These are phyloP conservation scores for Penstemon newberryi DNA, from an alignment of 257 asterid species.

Conservation along the genomic window DNA sequence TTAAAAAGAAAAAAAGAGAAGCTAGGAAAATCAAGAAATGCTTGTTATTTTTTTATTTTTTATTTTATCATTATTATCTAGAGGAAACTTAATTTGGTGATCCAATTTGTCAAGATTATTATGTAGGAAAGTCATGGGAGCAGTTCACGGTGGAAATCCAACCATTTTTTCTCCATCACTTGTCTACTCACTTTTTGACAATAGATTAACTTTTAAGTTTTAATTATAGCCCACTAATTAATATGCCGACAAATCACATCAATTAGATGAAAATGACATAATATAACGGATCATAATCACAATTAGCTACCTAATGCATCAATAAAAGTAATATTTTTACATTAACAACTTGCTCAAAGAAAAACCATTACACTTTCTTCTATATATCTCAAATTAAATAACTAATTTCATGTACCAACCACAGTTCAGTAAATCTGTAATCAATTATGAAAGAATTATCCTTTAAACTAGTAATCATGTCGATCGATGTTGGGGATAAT, in stretches of 20 bases:
- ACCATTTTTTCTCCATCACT: slow-evolving; percentile 5
- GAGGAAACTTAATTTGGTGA: neutral
- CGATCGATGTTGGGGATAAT: too few relatives aligned
- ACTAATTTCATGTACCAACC: too few relatives aligned
- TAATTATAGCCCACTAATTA: slow-evolving; percentile 53
- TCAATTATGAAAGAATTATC: too few relatives aligned
- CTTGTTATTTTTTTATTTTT: neutral
- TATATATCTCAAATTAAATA: too few relatives aligned
- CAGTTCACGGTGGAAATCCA: slow-evolving; percentile 26
- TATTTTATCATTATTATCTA: neutral
- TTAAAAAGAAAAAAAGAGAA: neutral
- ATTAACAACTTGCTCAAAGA: too few relatives aligned
- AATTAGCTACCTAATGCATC: slow-evolving; percentile 36
- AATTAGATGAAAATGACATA: slow-evolving; percentile 28
- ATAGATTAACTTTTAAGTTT: slow-evolving; percentile 42
- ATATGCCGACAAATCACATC: slow-evolving; percentile 55
- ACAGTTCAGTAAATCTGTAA: too few relatives aligned
- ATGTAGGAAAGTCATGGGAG: slow-evolving; percentile 8
- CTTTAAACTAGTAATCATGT: too few relatives aligned
- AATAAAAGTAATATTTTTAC: slow-evolving; percentile 18
- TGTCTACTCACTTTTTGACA: slow-evolving; percentile 34
- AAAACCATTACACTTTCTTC: too few relatives aligned
- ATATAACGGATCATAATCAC: slow-evolving; percentile 25
- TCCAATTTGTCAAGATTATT: neutral
- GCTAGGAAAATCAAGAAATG: neutral